Conservation (phyloP, 2,329 filamentous ascomycete species). For the Aspergillus sojae region DNA sequence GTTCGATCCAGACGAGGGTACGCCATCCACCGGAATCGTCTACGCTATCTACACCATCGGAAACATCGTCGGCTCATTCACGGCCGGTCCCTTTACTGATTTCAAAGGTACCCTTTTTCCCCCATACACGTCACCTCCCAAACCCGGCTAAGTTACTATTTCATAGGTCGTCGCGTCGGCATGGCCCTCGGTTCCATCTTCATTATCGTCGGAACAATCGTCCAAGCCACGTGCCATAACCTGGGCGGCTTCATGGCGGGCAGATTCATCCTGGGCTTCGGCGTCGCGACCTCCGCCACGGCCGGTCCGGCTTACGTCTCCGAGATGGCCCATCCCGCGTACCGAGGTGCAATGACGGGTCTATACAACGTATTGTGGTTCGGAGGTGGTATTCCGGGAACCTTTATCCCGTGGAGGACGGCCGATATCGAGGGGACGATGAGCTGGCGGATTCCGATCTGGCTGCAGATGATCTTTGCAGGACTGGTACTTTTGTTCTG, state of each 20-base stretch:
- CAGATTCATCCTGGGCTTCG: slow-evolving; percentile 36
- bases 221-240: slow-evolving; percentile 31
- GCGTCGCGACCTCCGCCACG: slow-evolving; percentile 29
- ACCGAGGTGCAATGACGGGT: slow-evolving; percentile 42
- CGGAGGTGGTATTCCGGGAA: slow-evolving; percentile 53
- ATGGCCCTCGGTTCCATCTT: slow-evolving; percentile 32
- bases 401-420: slow-evolving; percentile 51
- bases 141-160: not conserved
- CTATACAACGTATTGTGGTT: slow-evolving; percentile 48
- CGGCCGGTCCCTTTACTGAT: slow-evolving; percentile 48
- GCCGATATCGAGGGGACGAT: slow-evolving; percentile 40
- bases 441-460: slow-evolving; percentile 64
- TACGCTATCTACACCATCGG: slow-evolving; percentile 54
- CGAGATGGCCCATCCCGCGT: slow-evolving; percentile 41
- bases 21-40: slow-evolving; percentile 50
- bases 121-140: not conserved
- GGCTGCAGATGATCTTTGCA: slow-evolving; percentile 54
- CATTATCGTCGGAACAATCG: slow-evolving; percentile 29
- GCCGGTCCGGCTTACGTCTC: slow-evolving; percentile 38
- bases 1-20: slow-evolving; percentile 42
- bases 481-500: slow-evolving; percentile 52
- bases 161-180: slow-evolving; percentile 29
- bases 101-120: slow-evolving; percentile 30
- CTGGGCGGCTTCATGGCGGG: slow-evolving; percentile 34
- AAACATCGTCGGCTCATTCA: slow-evolving; percentile 52